Conservation (phyloP, 768 basidiomycete genomes). For the Mycena crocata region DNA sequence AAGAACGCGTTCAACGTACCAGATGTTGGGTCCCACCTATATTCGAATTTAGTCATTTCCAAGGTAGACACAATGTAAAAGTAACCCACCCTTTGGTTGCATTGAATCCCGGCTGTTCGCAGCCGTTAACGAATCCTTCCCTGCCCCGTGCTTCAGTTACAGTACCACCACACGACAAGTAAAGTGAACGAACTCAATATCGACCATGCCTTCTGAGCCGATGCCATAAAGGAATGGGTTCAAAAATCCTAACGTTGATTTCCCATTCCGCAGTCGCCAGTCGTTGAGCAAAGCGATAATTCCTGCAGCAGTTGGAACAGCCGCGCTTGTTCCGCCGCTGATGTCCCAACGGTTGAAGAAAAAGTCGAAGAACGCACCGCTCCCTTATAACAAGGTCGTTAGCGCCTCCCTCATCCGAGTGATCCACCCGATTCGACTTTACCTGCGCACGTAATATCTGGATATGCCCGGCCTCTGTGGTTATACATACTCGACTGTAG, state of each 20-base stretch:
- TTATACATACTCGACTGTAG: constrained; percentile 40
- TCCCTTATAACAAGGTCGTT: constrained; percentile 2
- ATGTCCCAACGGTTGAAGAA: constrained; percentile 39
- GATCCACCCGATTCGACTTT: constrained; percentile 45
- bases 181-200: constrained; percentile 53
- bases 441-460: constrained; percentile 48
- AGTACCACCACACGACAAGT: constrained; percentile 19
- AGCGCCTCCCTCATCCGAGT: background rate
- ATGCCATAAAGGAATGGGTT: constrained; percentile 53
- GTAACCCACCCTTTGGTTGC: constrained; percentile 14
- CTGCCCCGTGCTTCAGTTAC: constrained; percentile 34
- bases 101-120: constrained; percentile 42
- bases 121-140: constrained; percentile 46
- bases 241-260: constrained; percentile 50
- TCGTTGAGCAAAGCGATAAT: constrained; percentile 56
- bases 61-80: constrained; percentile 5
- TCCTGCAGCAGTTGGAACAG: constrained; percentile 49
- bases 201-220: constrained; percentile 41
- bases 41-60: background rate
- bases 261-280: constrained; percentile 47
- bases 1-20: constrained; percentile 38
- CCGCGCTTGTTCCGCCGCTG: constrained; percentile 54
- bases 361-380: constrained; percentile 48
- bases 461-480: constrained; percentile 50
- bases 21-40: constrained; percentile 39